Base-by-base conservation (phyloP, 2,329 filamentous ascomycete genomes). In the Epichloe hybrida region DNA sequence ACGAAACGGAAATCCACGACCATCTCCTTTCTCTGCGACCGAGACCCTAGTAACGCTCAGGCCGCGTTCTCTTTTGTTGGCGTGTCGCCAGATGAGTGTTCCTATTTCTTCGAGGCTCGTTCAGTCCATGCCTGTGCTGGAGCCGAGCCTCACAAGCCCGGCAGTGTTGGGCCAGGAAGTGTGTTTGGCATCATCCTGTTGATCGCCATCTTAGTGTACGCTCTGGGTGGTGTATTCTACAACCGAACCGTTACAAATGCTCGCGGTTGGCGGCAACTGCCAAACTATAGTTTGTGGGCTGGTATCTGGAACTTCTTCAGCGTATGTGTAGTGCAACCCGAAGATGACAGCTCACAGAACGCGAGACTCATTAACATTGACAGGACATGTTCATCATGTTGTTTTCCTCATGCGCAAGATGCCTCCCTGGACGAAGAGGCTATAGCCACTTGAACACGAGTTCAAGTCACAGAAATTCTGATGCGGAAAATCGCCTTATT, bases 191-290 rank as follows among this genome's bases (percentile, higher is more conserved):
- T 97, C 56, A 97, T 98, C 64, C 78, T 80, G 57, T 72, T 75
- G 53, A 77, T 81, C 53, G 86, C 90, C 9, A 76, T 96, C 38
- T 70, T 91, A 9, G 93, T 93, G 21, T 98, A 98, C 68, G 73
- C 95, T 50, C 77, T 94, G 38, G 93, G 93, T 58, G 93, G 93
- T 61, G 86, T 95, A 59, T 89, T 95, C 55, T 98, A 97, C 72
- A 91, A 96, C 68, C 81, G 93, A 53, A 94, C 88, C 35, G 90
- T 98, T 52, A 84, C 90, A 69, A 88, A 98, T 65, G 89, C 95
- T 59, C 79, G 93, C 55, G 93, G 93, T 46, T 97, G 91, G 93
- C 81, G 87, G 58, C 93, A 98, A 67, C 72, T 96, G 58, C 93
- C 93, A 49, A 97, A 98, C 70, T 96, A 93, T 71, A 82, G 80